A percentile compares a stretch with the other conserved stretches of the same genome.
These are phyloP conservation scores for Juncus inflexus DNA, from an alignment of 176 grass and related monocot species.

Conservation along the genomic window DNA sequence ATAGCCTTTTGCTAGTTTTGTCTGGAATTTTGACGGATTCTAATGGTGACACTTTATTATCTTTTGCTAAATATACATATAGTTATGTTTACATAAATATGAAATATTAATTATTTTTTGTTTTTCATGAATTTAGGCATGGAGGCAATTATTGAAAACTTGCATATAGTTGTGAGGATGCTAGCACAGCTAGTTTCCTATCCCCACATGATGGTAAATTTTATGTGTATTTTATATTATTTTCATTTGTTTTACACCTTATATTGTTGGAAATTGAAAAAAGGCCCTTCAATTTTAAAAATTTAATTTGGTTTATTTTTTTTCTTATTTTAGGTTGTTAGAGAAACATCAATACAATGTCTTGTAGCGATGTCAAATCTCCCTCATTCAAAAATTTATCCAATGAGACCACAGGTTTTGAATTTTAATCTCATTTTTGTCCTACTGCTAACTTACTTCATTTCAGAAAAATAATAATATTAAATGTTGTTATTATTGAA, in stretches of 20 bases:
- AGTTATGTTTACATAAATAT: too few relatives aligned
- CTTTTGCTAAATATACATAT: too few relatives aligned
- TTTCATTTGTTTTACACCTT: constrained; percentile 23
- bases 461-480: constrained; percentile 24
- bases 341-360: constrained; percentile 88
- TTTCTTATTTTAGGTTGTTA: constrained; percentile 58
- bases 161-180: constrained; percentile 48
- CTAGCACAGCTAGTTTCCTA: constrained; percentile 63
- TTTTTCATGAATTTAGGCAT: constrained; percentile 50
- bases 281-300: neutral
- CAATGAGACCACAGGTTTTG: constrained; percentile 53
- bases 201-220: constrained; percentile 77
- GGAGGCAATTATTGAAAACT: constrained; percentile 63
- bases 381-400: constrained; percentile 86
- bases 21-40: constrained; percentile 93
- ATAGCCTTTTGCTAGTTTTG: constrained; percentile 71
- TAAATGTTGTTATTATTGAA: constrained; percentile 19
- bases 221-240: neutral
- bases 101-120: neutral
- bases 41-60: constrained; percentile 56
- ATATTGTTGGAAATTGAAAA: neutral
- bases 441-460: constrained; percentile 25
- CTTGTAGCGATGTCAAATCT: constrained; percentile 73
- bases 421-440: neutral
- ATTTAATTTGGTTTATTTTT: constrained; percentile 26